These are phyloP conservation scores for Hypoxylon perforatum DNA, from an alignment of 495 filamentous ascomycete genomes.

Conservation along the genomic window DNA sequence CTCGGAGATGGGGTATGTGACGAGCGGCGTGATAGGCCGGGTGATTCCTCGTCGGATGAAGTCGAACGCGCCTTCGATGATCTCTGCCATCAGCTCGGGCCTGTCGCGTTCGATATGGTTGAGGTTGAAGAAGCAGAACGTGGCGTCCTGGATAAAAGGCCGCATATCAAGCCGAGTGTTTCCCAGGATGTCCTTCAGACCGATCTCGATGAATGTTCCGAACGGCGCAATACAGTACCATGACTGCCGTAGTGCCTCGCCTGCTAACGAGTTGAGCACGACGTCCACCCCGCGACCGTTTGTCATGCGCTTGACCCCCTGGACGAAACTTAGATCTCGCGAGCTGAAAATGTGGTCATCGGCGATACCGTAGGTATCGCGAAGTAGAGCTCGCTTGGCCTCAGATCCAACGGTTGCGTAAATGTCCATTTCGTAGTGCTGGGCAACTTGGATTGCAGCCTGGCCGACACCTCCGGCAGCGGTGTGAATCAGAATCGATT, in stretches of 20 bases:
- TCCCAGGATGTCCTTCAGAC: constrained; percentile 3
- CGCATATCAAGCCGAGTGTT: constrained; percentile 31
- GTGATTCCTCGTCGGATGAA: no score
- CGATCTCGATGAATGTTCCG: constrained; percentile 56
- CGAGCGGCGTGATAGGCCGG: no score
- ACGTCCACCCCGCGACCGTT: constrained; percentile 58
- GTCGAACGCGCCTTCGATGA: no score
- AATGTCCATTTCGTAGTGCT: constrained; percentile 46
- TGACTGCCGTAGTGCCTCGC: constrained; percentile 48
- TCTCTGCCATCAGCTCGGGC: no score
- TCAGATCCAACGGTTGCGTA: constrained; percentile 62
- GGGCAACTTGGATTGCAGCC: no score
- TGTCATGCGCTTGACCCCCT: constrained; percentile 54
- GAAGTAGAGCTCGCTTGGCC: constrained; percentile 61
- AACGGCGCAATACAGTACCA: constrained; percentile 58
- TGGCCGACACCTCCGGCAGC: no score
- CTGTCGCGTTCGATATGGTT: no score
- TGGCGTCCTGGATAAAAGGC: constrained; percentile 51
- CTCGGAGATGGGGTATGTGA: no score
- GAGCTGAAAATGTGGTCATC: constrained; percentile 64
- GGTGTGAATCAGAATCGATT: no score
- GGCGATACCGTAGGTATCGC: constrained; percentile 56
- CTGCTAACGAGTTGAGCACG: constrained; percentile 62
- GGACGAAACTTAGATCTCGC: constrained; percentile 48
- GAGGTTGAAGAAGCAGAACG: constrained; percentile 56